These are phyloP conservation scores for Blastobotrys capitulatus DNA, from an alignment of 1,139 yeast species.

Conservation along the genomic window DNA sequence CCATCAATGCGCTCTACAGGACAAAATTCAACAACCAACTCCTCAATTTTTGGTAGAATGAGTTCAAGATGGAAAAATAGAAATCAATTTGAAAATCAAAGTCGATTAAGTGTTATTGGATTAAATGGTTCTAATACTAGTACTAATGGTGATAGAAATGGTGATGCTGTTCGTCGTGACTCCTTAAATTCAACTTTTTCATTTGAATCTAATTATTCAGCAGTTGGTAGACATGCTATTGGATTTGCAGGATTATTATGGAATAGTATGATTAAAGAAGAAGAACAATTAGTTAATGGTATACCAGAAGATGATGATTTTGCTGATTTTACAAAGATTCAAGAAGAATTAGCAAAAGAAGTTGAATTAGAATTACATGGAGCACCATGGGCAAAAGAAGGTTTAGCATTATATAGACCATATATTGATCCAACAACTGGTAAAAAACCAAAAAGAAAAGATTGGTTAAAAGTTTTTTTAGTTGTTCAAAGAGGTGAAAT, in stretches of 20 bases:
- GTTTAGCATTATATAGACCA: constrained; percentile 50
- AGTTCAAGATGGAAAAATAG: constrained; percentile 18
- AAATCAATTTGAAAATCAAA: constrained; percentile 22
- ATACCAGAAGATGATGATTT: constrained; percentile 19
- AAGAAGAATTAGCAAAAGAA: constrained; percentile 39
- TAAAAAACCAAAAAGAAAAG: constrained; percentile 20
- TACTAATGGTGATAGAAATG: constrained; percentile 9
- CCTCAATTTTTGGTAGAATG: constrained; percentile 25
- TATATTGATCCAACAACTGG: constrained; percentile 31
- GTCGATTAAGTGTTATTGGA: constrained; percentile 18
- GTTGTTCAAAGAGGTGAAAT: constrained; percentile 33
- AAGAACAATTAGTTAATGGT: constrained; percentile 10
- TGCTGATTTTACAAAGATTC: constrained; percentile 29
- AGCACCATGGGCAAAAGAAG: constrained; percentile 77
- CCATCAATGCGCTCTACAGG: constrained; percentile 17
- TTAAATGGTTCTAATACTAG: not conserved
- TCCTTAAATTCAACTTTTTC: constrained; percentile 30
- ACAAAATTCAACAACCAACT: constrained; percentile 6
- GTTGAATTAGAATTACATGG: constrained; percentile 61
- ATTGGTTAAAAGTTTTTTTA: constrained; percentile 30
- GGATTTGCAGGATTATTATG: constrained; percentile 35
- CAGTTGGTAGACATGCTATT: constrained; percentile 29
- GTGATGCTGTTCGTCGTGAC: constrained; percentile 23
- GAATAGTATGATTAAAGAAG: constrained; percentile 32
- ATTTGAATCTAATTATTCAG: constrained; percentile 23